A percentile compares a stretch with the other conserved stretches of the same genome.
Conservation (phyloP, 257 asterid genomes). For the Solanum neorickii region DNA sequence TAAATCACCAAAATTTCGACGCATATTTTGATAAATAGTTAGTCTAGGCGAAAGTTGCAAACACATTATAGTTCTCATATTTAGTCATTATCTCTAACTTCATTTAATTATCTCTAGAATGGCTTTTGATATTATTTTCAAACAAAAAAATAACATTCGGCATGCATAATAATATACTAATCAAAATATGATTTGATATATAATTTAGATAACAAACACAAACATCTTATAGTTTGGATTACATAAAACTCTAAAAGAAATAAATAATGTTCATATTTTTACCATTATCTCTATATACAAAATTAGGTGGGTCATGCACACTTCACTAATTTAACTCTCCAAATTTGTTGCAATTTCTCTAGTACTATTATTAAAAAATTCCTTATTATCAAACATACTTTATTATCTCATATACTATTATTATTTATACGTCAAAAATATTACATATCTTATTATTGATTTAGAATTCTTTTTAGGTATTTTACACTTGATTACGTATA, state of each 20-base stretch:
- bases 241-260: not conserved
- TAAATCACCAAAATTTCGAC: too few species aligned
- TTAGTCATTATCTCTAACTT: not conserved
- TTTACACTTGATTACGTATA: too few species aligned
- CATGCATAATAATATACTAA: not conserved
- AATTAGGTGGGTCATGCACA: not conserved
- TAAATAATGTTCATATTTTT: not conserved
- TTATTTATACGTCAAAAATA: too few species aligned
- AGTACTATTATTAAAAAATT: too few species aligned
- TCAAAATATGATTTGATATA: too few species aligned
- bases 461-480: fast-evolving
- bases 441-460: too few species aligned
- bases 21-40: too few species aligned
- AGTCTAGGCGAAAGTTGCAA: not conserved
- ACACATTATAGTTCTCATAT: not conserved
- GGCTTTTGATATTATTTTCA: not conserved
- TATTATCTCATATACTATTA: too few species aligned
- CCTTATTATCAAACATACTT: too few species aligned
- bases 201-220: not conserved
- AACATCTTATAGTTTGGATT: not conserved
- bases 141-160: not conserved
- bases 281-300: not conserved
- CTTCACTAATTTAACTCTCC: not conserved
- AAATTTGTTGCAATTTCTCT: not conserved
- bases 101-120: not conserved